Conservation (phyloP, 2,329 filamentous ascomycete species). For the Arthrobotrys sinensis region DNA sequence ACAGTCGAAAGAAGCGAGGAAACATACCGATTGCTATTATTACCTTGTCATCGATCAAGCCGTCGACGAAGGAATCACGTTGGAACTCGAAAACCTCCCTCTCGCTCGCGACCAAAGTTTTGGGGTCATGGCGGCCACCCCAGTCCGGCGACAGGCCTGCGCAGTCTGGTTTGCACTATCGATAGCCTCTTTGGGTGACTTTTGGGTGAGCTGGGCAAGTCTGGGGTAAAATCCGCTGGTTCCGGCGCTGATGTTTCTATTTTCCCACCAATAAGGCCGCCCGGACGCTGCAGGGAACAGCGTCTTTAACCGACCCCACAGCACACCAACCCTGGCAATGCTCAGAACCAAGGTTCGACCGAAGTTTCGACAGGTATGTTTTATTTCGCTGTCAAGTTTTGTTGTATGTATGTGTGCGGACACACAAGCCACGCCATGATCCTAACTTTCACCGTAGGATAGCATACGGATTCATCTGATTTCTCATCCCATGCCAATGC, state of each 20-base stretch:
- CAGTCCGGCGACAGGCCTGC: conserved; percentile 15
- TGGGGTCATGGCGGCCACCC: conserved; percentile 49
- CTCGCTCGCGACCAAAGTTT: conserved; percentile 47
- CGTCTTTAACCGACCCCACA: conserved; percentile 49
- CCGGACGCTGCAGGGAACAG: conserved; percentile 20
- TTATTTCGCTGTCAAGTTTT: conserved; percentile 18
- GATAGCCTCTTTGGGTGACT: conserved; percentile 26
- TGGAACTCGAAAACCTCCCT: conserved; percentile 20
- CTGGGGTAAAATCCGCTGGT: conserved; percentile 46
- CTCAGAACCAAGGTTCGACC: conserved; percentile 32
- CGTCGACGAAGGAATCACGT: conserved; percentile 38
- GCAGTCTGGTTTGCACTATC: conserved; percentile 24
- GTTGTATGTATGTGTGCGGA: not conserved
- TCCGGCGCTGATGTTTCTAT: conserved; percentile 18
- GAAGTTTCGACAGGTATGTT: conserved; percentile 24
- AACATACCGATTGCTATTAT: conserved; percentile 48
- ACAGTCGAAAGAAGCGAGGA: conserved; percentile 37
- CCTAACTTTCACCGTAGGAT: conserved; percentile 13
- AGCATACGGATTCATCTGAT: conserved; percentile 37
- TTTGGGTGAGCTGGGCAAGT: conserved; percentile 44
- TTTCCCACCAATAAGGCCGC: conserved; percentile 55
- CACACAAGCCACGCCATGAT: conserved; percentile 33
- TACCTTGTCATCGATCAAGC: conserved; percentile 21
- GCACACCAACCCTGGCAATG: conserved; percentile 5
- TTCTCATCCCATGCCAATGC: conserved; percentile 19